Conservation (phyloP, 2,329 filamentous ascomycete species). For the Pseudopithomyces chartarum region DNA sequence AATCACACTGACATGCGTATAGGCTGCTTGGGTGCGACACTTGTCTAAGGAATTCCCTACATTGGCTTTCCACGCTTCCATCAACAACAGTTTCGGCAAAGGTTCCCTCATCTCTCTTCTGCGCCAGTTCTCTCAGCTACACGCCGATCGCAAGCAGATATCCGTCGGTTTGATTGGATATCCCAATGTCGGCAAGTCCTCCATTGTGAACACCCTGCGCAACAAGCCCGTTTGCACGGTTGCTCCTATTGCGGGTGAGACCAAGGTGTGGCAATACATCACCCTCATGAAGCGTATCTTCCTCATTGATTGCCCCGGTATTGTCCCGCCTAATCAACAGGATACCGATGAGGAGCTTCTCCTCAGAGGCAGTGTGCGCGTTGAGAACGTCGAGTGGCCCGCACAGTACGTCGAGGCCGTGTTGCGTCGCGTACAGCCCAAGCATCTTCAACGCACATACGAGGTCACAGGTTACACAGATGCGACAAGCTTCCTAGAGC, state of each 20-base stretch:
- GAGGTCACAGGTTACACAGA: slow-evolving; percentile 80
- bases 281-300: slow-evolving; percentile 94
- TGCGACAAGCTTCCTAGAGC: slow-evolving; percentile 81
- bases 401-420: slow-evolving; percentile 93
- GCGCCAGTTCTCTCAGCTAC: slow-evolving; percentile 88
- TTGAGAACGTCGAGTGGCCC: slow-evolving; percentile 95
- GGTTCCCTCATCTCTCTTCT: slow-evolving; percentile 90
- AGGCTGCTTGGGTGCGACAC: slow-evolving; percentile 91
- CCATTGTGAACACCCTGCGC: slow-evolving; percentile 93
- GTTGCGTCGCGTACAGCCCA: slow-evolving; percentile 77
- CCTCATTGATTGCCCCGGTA: slow-evolving; percentile 94
- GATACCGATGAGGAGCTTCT: slow-evolving; percentile 89
- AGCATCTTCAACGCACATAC: slow-evolving; percentile 92
- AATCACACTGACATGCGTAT: slow-evolving; percentile 30
- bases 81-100: slow-evolving; percentile 97
- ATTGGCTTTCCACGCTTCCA: slow-evolving; percentile 89
- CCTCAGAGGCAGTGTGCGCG: slow-evolving; percentile 85
- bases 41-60: slow-evolving; percentile 93
- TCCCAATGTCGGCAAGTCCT: slow-evolving; percentile 94
- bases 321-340: slow-evolving; percentile 84
- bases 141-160: slow-evolving; percentile 91
- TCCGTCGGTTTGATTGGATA: slow-evolving; percentile 88
- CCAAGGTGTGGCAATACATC: slow-evolving; percentile 97
- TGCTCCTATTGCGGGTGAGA: slow-evolving; percentile 94
- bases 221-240: slow-evolving; percentile 95